Evolutionary conservation across 2,329 filamentous ascomycete species (phyloP), one percentile per base, ranked within the genome.

Genomic region (Trichoderma sp.): DNA sequence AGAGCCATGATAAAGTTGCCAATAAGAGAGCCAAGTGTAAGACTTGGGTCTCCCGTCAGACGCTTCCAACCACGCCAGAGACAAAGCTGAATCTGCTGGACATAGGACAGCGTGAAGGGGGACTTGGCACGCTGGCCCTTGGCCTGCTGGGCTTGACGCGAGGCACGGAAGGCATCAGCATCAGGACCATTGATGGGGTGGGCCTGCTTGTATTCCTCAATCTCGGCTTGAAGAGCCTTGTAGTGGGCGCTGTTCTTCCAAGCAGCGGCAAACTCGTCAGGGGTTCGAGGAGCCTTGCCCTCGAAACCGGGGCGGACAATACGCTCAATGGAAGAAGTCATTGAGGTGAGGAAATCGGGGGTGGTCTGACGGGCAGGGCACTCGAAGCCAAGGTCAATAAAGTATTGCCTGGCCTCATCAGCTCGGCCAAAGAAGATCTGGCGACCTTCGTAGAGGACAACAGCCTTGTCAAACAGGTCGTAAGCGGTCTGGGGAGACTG

Each of bases 61-160:
- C 95, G 90, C 77, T 90, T 88, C 84, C 91, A 96, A 12, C 93
- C 94, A 78, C 95, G 91, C 85, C 90, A 90, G 63, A 97, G 84
- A 79, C 94, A 97, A 14, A 98, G 89, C 73, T 87, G 80, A 74
- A 97, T 82, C 81, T 98, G 95, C 80, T 95, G 90, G 4, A 73
- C 65, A 75, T 91, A 93, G 0, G 93, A 95, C 47, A 97, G 84
- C 0, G 93, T 97, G 81, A 91, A 97, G 0, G 95, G 94, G 1
- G 93, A 97, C 79, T 89, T 89, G 63, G 86, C 81, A 3, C 93
- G 91, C 78, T 88, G 86, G 32, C 82, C 78, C 77, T 84, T 87
- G 74, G 89, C 86, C 78, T 90, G 88, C 79, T 89, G 86, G 15
- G 83, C 83, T 66, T 83, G 81, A 81, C 83, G 86, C 71, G 83